Evolutionary conservation across 2,329 filamentous ascomycete species (phyloP), one percentile per base, ranked within the genome.

Genomic region (Chrysosphaeria jannelii): DNA sequence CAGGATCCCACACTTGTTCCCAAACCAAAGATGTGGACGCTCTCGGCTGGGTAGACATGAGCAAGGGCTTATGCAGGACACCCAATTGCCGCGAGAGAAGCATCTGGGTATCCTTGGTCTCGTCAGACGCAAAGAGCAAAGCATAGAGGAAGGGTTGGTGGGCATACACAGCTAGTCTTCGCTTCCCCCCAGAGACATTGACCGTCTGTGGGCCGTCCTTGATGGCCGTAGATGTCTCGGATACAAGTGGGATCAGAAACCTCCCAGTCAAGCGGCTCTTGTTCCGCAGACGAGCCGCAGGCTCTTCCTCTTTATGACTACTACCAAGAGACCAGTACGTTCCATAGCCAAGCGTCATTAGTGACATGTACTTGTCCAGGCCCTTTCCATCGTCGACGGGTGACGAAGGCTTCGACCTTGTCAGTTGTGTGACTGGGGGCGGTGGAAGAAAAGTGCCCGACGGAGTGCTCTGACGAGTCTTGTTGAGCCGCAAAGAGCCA

Each of bases 121-220:
- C 13, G 5, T 8, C 19, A 3, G 13, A 13, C 4, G 20, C 44
- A 39, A 81, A 81, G 4, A 85, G 47, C 29, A 85, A 67, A 2
- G 66, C 58, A 38, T 72, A 79, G 22, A 81, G 57, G 41, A 81
- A 81, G 0, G 74, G 74, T 13, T 55, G 57, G 38, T 65, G 62
- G 21, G 67, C 57, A 36, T 78, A 79, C 23, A 78, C 56, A 5
- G 78, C 55, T 2, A 74, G 65, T 1, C 66, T 58, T 20, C 78
- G 40, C 33, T 54, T 59, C 28, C 50, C 48, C 45, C 34, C 57
- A 58, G 36, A 53, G 46, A 8, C 8, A 19, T 11, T 14, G 9
- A 15, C 9, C 6, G 21, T 8, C 13, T 17, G 2, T 14, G 10
- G 16, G 16, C 15, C 4, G 11, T 9, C 7, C 6, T 14, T 6